Percentiles rank a stretch among this genome's conserved stretches.
Evolutionary conservation across 225 moss, liverwort and hornwort species (phyloP).

Genomic region (Climacium dendroides): DNA sequence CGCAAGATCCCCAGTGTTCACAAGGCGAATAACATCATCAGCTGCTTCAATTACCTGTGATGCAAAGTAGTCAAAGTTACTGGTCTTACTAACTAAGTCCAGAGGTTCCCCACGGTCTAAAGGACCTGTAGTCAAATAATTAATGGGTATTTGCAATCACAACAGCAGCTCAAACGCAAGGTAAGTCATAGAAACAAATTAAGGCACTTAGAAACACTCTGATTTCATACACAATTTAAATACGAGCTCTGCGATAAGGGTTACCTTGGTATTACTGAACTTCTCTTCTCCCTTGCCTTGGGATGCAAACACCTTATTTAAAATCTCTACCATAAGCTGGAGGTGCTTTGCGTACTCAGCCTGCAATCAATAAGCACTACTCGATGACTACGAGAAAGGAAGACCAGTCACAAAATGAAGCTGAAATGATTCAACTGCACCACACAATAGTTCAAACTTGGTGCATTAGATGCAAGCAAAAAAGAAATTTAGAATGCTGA

Average conservation of each 20-base stretch:
- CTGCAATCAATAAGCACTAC: conserved; percentile 22
- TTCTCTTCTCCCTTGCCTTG: conserved; percentile 65
- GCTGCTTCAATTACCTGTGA: conserved; percentile 80
- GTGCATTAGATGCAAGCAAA: neutral
- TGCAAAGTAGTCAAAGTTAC: neutral
- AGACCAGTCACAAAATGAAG: neutral
- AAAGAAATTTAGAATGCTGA: neutral
- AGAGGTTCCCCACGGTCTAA: neutral
- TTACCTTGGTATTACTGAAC: conserved; percentile 43
- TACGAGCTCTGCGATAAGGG: neutral
- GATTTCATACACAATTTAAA: neutral
- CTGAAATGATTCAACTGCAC: neutral
- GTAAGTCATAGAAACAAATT: neutral
- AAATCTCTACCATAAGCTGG: conserved; percentile 70
- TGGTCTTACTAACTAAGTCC: neutral
- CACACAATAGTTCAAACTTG: neutral
- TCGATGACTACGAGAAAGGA: neutral
- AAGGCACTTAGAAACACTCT: neutral
- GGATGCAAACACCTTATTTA: conserved; percentile 56
- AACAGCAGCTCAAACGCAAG: neutral
- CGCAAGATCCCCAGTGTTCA: conserved; percentile 72
- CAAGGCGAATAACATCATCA: conserved; percentile 61
- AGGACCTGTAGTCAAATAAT: neutral
- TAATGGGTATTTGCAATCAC: neutral
- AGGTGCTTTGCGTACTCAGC: conserved; percentile 62